Percentiles rank a stretch among this genome's conserved stretches.
phyloP scores from a whole-genome alignment of 2,329 filamentous ascomycete species.

The Didymella pomorum region DNA sequence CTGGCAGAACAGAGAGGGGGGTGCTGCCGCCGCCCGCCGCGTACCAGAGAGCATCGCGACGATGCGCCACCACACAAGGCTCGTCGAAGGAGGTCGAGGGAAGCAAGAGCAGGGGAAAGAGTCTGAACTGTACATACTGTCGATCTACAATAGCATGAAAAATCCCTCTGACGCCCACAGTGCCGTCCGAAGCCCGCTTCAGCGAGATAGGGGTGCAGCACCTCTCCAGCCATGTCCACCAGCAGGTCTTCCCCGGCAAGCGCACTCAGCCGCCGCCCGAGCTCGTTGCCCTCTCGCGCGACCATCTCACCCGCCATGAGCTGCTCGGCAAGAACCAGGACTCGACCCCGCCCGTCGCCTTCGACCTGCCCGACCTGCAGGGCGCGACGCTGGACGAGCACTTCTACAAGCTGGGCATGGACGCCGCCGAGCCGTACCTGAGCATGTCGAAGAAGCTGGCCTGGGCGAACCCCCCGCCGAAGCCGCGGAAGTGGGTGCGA shows the following conservation, averaged over 20 bases:
- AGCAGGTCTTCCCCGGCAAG: slow-evolving; percentile 77
- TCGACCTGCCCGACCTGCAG: slow-evolving; percentile 82
- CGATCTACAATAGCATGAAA: background rate
- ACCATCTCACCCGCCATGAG: slow-evolving; percentile 86
- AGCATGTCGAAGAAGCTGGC: slow-evolving; percentile 78
- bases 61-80: slow-evolving; percentile 40
- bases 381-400: slow-evolving; percentile 90
- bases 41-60: slow-evolving; percentile 27
- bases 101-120: slow-evolving; percentile 17
- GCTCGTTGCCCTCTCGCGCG: slow-evolving; percentile 79
- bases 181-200: slow-evolving; percentile 70
- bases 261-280: slow-evolving; percentile 67
- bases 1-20: background rate
- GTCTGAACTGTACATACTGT: slow-evolving; percentile 31
- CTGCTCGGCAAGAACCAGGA: slow-evolving; percentile 91
- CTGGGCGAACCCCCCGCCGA: slow-evolving; percentile 63
- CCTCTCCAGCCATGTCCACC: slow-evolving; percentile 81
- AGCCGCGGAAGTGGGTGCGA: slow-evolving; percentile 75
- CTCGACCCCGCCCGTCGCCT: slow-evolving; percentile 74
- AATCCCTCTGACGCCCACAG: slow-evolving; percentile 24
- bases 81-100: slow-evolving; percentile 11
- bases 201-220: slow-evolving; percentile 97
- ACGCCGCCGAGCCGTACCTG: slow-evolving; percentile 86
- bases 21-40: slow-evolving; percentile 13
- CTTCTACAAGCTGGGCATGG: slow-evolving; percentile 85